Evolutionary conservation across 768 basidiomycete species (phyloP).

Genomic region (Pleurotus pulmonarius): DNA sequence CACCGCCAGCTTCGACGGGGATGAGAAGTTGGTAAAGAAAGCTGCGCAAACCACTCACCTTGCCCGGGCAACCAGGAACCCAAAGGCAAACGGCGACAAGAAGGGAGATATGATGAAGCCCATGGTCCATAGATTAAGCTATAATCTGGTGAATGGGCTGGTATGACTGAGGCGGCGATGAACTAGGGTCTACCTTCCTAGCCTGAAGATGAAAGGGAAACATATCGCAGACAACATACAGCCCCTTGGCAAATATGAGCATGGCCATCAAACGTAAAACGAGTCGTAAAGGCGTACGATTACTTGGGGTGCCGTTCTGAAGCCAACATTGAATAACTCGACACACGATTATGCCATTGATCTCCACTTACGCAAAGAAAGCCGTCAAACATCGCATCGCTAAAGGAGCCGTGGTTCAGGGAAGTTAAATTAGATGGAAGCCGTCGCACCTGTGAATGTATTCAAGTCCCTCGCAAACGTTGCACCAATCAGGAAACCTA

Average conservation of each 20-base stretch:
- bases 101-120: slow-evolving; percentile 47
- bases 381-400: slow-evolving; percentile 31
- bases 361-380: slow-evolving; percentile 21
- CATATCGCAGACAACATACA: slow-evolving; percentile 49
- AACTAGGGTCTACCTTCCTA: slow-evolving; percentile 33
- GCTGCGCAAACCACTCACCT: slow-evolving; percentile 9
- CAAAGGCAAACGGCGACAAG: slow-evolving; percentile 45
- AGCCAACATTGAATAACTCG: neutral
- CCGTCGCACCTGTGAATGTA: slow-evolving; percentile 31
- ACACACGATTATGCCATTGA: neutral
- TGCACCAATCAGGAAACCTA: slow-evolving; percentile 49
- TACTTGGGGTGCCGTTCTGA: slow-evolving; percentile 50
- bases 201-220: slow-evolving; percentile 60
- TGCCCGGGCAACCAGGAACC: slow-evolving; percentile 42
- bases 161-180: too few relatives aligned
- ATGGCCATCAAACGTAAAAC: neutral
- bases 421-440: neutral
- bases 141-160: neutral
- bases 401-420: slow-evolving; percentile 3
- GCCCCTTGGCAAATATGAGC: slow-evolving; percentile 23
- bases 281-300: slow-evolving; percentile 21
- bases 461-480: slow-evolving; percentile 49
- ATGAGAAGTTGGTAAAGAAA: neutral
- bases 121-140: slow-evolving; percentile 47
- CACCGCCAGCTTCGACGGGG: slow-evolving; percentile 30